phyloP scores from a whole-genome alignment of 1,284 basidiomycete species.

The Fomitopsis betulina region DNA sequence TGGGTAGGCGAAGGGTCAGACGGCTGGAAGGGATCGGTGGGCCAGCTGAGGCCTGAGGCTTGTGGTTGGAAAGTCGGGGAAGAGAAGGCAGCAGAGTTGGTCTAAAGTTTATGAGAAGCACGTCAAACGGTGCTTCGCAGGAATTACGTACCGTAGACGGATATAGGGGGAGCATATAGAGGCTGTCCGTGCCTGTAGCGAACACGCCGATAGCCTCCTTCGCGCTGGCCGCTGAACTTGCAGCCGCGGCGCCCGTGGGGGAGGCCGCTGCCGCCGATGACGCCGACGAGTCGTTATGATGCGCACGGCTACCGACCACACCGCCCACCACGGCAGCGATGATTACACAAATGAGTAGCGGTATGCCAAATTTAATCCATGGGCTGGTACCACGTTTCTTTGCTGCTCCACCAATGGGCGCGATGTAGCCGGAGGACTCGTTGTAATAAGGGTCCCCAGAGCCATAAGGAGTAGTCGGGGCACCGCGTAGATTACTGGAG shows the following conservation, averaged over 20 bases:
- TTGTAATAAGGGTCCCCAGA: constrained; percentile 63
- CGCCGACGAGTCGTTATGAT: constrained; percentile 40
- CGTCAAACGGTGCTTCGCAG: neutral
- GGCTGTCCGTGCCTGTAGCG: constrained; percentile 72
- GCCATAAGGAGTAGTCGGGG: constrained; percentile 37
- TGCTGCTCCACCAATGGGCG: constrained; percentile 28
- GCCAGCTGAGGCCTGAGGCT: constrained; percentile 60
- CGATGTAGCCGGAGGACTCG: constrained; percentile 62
- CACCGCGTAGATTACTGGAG: constrained; percentile 9
- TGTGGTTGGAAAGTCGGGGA: constrained; percentile 65
- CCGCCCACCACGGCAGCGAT: constrained; percentile 76
- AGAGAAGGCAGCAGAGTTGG: constrained; percentile 74
- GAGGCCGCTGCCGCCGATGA: constrained; percentile 22
- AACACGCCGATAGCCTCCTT: constrained; percentile 61
- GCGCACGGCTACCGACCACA: constrained; percentile 59
- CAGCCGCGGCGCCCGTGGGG: constrained; percentile 28
- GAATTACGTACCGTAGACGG: constrained; percentile 69
- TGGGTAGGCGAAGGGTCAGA: constrained; percentile 51
- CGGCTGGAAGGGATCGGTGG: constrained; percentile 69
- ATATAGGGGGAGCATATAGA: constrained; percentile 81
- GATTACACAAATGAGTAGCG: constrained; percentile 62
- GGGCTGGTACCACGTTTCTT: constrained; percentile 40
- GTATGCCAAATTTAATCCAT: constrained; percentile 66
- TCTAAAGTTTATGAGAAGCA: constrained; percentile 39
- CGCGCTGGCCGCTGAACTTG: constrained; percentile 46